phyloP scores from a whole-genome alignment of 169 alveolate genomes.

The Eimeria tenella region DNA sequence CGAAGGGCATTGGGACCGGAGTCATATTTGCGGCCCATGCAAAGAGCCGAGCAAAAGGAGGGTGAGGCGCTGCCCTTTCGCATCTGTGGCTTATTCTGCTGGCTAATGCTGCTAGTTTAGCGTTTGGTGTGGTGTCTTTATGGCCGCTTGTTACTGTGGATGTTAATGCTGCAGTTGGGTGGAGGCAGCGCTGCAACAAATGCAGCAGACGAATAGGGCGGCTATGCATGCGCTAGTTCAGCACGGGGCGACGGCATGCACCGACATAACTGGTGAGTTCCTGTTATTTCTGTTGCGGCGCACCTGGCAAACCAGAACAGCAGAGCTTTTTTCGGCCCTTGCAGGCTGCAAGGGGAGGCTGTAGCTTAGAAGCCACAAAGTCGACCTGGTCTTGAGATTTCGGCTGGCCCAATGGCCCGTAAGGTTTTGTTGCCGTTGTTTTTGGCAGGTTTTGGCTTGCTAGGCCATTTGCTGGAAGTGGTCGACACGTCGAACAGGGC shows the following conservation, averaged over 20 bases:
- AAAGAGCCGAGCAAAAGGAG: slow-evolving; percentile 58
- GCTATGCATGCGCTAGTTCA: slow-evolving; percentile 55
- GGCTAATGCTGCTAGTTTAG: background rate
- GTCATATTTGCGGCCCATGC: slow-evolving; percentile 50
- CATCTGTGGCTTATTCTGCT: slow-evolving; percentile 9
- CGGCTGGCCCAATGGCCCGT: background rate
- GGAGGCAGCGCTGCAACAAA: slow-evolving; percentile 59
- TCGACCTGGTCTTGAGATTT: background rate
- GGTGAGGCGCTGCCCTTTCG: slow-evolving; percentile 25
- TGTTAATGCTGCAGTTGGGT: slow-evolving; percentile 70
- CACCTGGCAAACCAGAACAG: too few species aligned
- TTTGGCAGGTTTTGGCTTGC: slow-evolving; percentile 74
- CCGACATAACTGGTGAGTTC: slow-evolving; percentile 74
- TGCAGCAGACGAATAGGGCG: slow-evolving; percentile 60
- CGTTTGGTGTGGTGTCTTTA: background rate
- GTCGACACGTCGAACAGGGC: slow-evolving; percentile 50
- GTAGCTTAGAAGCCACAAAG: background rate
- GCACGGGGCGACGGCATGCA: slow-evolving; percentile 75
- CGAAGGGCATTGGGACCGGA: slow-evolving; percentile 76
- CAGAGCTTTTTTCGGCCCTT: background rate
- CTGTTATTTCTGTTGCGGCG: background rate
- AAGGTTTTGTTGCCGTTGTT: slow-evolving; percentile 34
- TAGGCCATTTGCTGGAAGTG: slow-evolving; percentile 76
- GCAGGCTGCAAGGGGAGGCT: background rate
- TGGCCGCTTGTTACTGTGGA: background rate